These are phyloP conservation scores for Paragyromitra xinjiangensis DNA, from an alignment of 495 filamentous ascomycete genomes.

Conservation along the genomic window DNA sequence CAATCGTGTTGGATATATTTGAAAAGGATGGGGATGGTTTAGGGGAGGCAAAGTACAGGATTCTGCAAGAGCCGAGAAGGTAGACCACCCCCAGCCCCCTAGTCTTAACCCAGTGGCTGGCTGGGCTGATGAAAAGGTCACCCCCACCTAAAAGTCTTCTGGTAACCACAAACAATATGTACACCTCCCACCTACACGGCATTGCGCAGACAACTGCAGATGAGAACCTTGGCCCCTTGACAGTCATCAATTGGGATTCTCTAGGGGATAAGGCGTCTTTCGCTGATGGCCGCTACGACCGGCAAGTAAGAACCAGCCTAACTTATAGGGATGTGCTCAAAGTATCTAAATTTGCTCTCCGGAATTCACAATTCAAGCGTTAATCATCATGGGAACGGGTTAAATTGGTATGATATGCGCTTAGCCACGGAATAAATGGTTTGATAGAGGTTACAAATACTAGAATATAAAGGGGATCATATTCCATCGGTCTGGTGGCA, in stretches of 20 bases:
- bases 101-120: constrained; percentile 52
- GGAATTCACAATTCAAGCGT: constrained; percentile 51
- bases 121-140: constrained; percentile 1
- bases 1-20: constrained; percentile 81
- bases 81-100: constrained; percentile 16
- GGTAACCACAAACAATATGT: constrained; percentile 73
- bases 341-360: constrained; percentile 78
- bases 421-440: background rate
- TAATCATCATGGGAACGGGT: constrained; percentile 1
- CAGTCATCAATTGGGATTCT: constrained; percentile 84
- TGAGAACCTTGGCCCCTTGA: constrained; percentile 66
- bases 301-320: constrained; percentile 79
- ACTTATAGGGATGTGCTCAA: constrained; percentile 94
- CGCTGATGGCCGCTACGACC: constrained; percentile 66
- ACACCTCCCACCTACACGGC: constrained; percentile 78
- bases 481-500: constrained; percentile 68
- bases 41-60: constrained; percentile 62
- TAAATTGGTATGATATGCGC: constrained; percentile 1
- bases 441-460: background rate
- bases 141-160: constrained; percentile 64
- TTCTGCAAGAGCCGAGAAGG: constrained; percentile 85
- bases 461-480: constrained; percentile 85
- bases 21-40: constrained; percentile 66
- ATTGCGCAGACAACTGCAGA: constrained; percentile 72
- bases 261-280: constrained; percentile 71